Evolutionary conservation across 805 yeast genomes (phyloP).

Genomic region (Sungouiozyma ichnusensis): DNA sequence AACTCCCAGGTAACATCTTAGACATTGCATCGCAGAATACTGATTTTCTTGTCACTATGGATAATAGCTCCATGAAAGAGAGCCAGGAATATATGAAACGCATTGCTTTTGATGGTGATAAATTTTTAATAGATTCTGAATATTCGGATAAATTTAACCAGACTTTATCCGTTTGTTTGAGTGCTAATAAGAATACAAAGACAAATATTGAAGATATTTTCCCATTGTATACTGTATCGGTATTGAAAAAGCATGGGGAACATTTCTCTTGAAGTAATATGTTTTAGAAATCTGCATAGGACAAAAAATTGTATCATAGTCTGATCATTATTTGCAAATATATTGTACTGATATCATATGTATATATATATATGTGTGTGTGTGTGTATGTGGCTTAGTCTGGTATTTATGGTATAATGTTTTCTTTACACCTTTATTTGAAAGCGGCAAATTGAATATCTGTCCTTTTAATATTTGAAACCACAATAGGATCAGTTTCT

Average conservation of each 20-base stretch:
- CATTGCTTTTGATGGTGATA: constrained; percentile 13
- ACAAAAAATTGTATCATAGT: not conserved
- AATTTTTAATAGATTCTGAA: constrained; percentile 17
- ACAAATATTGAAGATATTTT: constrained; percentile 32
- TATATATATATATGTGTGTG: not conserved
- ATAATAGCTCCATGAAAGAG: constrained; percentile 17
- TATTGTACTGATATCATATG: no score
- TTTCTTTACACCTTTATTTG: constrained; percentile 6
- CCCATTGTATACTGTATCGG: constrained; percentile 39
- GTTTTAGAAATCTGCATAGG: not conserved
- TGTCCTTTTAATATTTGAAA: constrained; percentile 22
- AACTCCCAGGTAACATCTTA: constrained; percentile 24
- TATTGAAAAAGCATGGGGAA: constrained; percentile 54
- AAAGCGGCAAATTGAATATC: constrained; percentile 27
- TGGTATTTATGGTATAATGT: not conserved
- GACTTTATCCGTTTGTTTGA: constrained; percentile 18
- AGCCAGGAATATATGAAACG: constrained; percentile 11
- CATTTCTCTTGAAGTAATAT: constrained; percentile 21
- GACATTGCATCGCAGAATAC: constrained; percentile 25
- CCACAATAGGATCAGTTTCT: constrained; percentile 25
- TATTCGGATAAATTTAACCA: constrained; percentile 13
- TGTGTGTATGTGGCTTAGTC: no score
- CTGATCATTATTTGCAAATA: no score
- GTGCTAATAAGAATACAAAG: constrained; percentile 22
- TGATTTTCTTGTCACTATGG: constrained; percentile 29